Base-by-base conservation (phyloP, 2,329 filamentous ascomycete genomes). In the Colletotrichum sublineola region DNA sequence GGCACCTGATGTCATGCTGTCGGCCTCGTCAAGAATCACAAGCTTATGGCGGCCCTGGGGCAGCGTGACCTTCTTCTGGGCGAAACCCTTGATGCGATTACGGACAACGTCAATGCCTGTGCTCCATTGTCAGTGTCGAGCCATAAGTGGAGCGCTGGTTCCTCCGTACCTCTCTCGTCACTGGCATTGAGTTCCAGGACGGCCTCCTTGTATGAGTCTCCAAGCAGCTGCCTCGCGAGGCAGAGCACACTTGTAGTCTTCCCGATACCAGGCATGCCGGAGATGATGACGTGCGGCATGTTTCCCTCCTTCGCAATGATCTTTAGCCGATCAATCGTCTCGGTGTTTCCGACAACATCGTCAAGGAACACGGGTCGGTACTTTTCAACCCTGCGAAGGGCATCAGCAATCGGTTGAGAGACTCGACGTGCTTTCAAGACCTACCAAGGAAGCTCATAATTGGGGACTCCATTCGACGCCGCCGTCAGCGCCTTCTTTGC, bases 261-360 rank as follows among this genome's bases (percentile, higher is more conserved):
- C 82, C 96, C 96, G 79, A 98, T 99, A 79, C 96, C 96, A 29
- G 96, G 96, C 95, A 97, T 98, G 73, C 96, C 96, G n/a, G 94
- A 97, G 79, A 99, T 98, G 83, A 99, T 98, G 79, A 99, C 91
- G 84, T 99, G 96, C 2, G 96, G 96, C 95, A 99, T 98, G 84
- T 99, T 99, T 77, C 96, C 96, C 84, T 98, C 96, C 82, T 95
- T 96, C 58, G 96, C 95, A 77, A 99, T 98, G 79, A 99, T 98
- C 81, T 98, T 98, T 78, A 99, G 86, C 67, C 96, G 93, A 82
- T 98, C 96, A 78, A 99, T 95, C 1, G 96, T 99, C 82, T 99
- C 96, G 29, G 94, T 97, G 83, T 99, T 99, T 79, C 96, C 96
- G 67, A 99, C 96, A 65, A 99, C 92, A 84, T 99, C 96, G 84